Conservation (phyloP, 805 yeast genomes). For the Ogataea neopini region DNA sequence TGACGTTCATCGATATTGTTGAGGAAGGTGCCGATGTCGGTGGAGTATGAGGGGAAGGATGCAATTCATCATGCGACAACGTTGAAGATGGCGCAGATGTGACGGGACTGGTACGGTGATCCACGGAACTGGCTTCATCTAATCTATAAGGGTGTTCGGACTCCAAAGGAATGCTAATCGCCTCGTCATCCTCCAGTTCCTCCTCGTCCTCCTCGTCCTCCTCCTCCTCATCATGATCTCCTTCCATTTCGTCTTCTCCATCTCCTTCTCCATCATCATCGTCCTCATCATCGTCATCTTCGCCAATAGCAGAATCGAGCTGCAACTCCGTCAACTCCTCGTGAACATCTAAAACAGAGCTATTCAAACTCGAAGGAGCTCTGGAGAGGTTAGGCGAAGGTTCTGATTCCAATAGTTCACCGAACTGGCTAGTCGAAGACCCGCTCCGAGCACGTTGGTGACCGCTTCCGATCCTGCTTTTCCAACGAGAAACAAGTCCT, state of each 20-base stretch:
- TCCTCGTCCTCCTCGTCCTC: constrained; percentile 20
- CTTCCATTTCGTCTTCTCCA: constrained; percentile 25
- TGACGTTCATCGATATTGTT: constrained; percentile 5
- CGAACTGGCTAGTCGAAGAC: not conserved
- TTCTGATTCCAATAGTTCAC: not conserved
- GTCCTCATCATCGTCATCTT: constrained; percentile 31
- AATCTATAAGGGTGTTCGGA: constrained; percentile 6
- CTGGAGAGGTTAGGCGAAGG: not conserved
- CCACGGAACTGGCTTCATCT: not conserved
- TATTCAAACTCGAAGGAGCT: not conserved
- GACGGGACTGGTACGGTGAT: constrained; percentile 7
- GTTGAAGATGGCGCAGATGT: constrained; percentile 14
- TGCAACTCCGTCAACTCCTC: constrained; percentile 4
- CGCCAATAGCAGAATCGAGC: constrained; percentile 17
- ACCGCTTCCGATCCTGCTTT: constrained; percentile 12
- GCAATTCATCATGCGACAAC: constrained; percentile 3
- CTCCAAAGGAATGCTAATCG: too few relatives aligned
- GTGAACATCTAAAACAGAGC: not conserved
- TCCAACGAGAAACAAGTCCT: constrained; percentile 23
- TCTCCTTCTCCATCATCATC: constrained; percentile 14
- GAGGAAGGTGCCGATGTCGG: constrained; percentile 9
- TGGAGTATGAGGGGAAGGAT: constrained; percentile 2
- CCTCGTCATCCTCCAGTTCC: constrained; percentile 14
- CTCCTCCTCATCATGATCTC: constrained; percentile 31
- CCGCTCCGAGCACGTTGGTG: not conserved